These are phyloP conservation scores for Grifola frondosa DNA, from an alignment of 1,284 basidiomycete genomes.

Conservation along the genomic window DNA sequence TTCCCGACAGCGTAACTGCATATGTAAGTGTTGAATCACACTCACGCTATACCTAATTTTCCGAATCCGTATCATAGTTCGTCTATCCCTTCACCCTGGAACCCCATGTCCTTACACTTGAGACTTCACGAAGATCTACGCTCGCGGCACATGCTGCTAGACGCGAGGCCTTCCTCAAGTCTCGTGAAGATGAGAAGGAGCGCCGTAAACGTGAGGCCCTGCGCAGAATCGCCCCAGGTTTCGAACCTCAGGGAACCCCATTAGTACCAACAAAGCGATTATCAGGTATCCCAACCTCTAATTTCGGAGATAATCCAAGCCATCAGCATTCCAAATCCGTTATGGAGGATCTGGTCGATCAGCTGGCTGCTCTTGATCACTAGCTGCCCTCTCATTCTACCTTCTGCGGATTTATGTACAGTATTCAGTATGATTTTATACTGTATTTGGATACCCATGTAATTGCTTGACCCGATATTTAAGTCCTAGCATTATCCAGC, in stretches of 20 bases:
- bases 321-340: constrained; percentile 47
- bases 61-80: constrained; percentile 54
- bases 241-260: constrained; percentile 57
- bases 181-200: constrained; percentile 77
- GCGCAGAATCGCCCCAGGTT: constrained; percentile 71
- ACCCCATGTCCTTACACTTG: constrained; percentile 74
- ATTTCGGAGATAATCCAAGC: constrained; percentile 5
- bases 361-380: constrained; percentile 74
- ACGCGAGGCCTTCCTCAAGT: constrained; percentile 66
- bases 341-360: constrained; percentile 81
- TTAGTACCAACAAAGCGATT: constrained; percentile 49
- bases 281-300: constrained; percentile 16
- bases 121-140: constrained; percentile 66
- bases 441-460: too few relatives aligned
- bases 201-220: constrained; percentile 74
- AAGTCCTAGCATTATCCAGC: too few relatives aligned
- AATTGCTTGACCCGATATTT: too few relatives aligned
- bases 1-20: constrained; percentile 84
- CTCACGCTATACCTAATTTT: not conserved
- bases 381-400: too few relatives aligned
- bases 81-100: constrained; percentile 93
- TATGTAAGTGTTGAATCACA: constrained; percentile 59
- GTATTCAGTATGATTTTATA: too few relatives aligned
- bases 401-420: too few relatives aligned
- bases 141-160: constrained; percentile 64